Evolutionary conservation across 2,329 filamentous ascomycete species (phyloP).

Genomic region (Beauveria scarabaeidicola): DNA sequence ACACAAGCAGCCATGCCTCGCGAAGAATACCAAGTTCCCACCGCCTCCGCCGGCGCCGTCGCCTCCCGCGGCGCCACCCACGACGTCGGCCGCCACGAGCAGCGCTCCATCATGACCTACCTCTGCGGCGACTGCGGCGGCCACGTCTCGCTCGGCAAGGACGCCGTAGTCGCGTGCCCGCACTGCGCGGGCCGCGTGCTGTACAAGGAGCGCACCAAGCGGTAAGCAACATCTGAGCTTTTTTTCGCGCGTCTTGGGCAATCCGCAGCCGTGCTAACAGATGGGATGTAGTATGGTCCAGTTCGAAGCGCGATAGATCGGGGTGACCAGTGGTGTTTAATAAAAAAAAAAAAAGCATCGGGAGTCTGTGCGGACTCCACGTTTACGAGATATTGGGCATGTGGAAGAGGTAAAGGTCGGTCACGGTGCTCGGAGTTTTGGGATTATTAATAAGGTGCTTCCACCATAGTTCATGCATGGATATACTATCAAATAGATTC

Average conservation of each 20-base stretch:
- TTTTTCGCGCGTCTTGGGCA: neutral
- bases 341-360: neutral
- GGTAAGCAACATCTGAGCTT: constrained; percentile 49
- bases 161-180: constrained; percentile 41
- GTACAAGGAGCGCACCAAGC: constrained; percentile 96
- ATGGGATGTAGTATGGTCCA: constrained; percentile 78
- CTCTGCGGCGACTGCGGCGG: constrained; percentile 37
- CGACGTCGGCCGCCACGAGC: constrained; percentile 32
- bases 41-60: constrained; percentile 36
- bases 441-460: constrained; percentile 2
- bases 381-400: neutral
- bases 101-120: constrained; percentile 30
- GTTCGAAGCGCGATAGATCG: constrained; percentile 74
- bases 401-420: neutral
- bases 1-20: constrained; percentile 46
- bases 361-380: neutral
- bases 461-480: neutral
- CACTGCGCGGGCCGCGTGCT: constrained; percentile 85
- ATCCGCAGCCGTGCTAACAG: constrained; percentile 14
- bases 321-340: neutral
- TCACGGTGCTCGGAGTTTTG: constrained; percentile 6
- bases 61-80: constrained; percentile 32
- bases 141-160: constrained; percentile 31
- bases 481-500: neutral
- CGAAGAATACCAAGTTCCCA: constrained; percentile 70